Conservation (phyloP, 768 basidiomycete species). For the Boletus fagicola region DNA sequence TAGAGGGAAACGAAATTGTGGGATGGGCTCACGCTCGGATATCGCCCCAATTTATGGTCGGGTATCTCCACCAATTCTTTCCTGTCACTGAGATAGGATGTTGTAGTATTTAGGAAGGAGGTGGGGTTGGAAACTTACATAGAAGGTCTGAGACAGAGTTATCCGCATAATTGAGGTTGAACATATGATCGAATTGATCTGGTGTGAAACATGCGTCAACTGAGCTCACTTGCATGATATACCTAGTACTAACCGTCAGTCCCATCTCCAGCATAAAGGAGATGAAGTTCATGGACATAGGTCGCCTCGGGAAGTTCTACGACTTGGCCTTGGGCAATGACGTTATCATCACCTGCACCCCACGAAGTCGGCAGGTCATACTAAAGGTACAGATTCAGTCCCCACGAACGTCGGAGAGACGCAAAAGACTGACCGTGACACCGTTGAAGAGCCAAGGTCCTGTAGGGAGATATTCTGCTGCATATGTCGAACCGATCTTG, state of each 20-base stretch:
- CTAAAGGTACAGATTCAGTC: slow-evolving; percentile 21
- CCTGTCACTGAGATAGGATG: slow-evolving; percentile 36
- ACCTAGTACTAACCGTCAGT: slow-evolving; percentile 27
- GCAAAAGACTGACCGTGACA: slow-evolving; percentile 33
- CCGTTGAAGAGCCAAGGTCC: slow-evolving; percentile 41
- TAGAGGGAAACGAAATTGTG: not conserved
- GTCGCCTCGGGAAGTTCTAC: slow-evolving; percentile 34
- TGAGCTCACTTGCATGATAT: not conserved
- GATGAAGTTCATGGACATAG: slow-evolving; percentile 46
- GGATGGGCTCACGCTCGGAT: slow-evolving; percentile 40
- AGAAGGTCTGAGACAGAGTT: slow-evolving; percentile 34
- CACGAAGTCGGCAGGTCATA: slow-evolving; percentile 43
- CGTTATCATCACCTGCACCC: slow-evolving; percentile 44
- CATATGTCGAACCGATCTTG: slow-evolving; percentile 39
- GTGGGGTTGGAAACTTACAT: slow-evolving; percentile 25
- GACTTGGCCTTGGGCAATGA: slow-evolving; percentile 43
- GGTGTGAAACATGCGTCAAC: not conserved
- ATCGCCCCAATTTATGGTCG: slow-evolving; percentile 40
- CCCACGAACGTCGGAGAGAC: not conserved
- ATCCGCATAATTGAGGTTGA: slow-evolving; percentile 39
- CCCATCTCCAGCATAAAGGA: slow-evolving; percentile 47
- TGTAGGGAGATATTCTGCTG: slow-evolving; percentile 39
- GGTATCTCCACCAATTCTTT: slow-evolving; percentile 46
- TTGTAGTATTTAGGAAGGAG: not conserved
- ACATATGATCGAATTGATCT: slow-evolving; percentile 36